A percentile compares a stretch with the other conserved stretches of the same genome.
Conservation (phyloP, 805 yeast genomes). For the Saccharomycopsis microspora region DNA sequence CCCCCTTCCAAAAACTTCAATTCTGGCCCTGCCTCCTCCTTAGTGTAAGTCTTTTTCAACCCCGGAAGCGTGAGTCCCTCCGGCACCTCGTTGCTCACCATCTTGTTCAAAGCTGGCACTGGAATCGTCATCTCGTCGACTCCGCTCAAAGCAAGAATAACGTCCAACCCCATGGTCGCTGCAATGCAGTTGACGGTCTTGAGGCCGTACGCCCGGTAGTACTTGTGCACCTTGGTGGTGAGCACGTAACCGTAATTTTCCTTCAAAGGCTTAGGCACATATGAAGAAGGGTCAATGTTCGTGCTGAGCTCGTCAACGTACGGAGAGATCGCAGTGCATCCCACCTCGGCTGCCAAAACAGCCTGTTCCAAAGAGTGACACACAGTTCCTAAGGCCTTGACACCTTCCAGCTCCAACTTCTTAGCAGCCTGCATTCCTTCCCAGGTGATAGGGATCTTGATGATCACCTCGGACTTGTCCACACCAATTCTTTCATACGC, state of each 20-base stretch:
- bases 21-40: slow-evolving; percentile 6
- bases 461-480: slow-evolving; percentile 22
- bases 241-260: slow-evolving; percentile 23
- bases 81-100: slow-evolving; percentile 20
- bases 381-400: slow-evolving; percentile 26
- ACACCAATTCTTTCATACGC: slow-evolving; percentile 26
- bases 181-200: slow-evolving; percentile 25
- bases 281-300: slow-evolving; percentile 21
- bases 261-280: slow-evolving; percentile 15
- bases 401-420: slow-evolving; percentile 19
- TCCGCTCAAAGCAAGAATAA: slow-evolving; percentile 23
- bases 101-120: slow-evolving; percentile 21
- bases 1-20: slow-evolving; percentile 1
- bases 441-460: slow-evolving; percentile 27
- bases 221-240: slow-evolving; percentile 24
- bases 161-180: slow-evolving; percentile 24
- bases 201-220: slow-evolving; percentile 23
- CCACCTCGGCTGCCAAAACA: slow-evolving; percentile 27
- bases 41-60: slow-evolving; percentile 3
- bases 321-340: slow-evolving; percentile 25
- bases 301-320: slow-evolving; percentile 24
- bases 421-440: slow-evolving; percentile 25
- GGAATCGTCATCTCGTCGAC: slow-evolving; percentile 27
- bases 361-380: slow-evolving; percentile 27
- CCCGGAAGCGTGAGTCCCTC: slow-evolving; percentile 8